Evolutionary conservation across 73 alveolate genomes (phyloP).

Genomic region (Symbiodinium pilosum): DNA sequence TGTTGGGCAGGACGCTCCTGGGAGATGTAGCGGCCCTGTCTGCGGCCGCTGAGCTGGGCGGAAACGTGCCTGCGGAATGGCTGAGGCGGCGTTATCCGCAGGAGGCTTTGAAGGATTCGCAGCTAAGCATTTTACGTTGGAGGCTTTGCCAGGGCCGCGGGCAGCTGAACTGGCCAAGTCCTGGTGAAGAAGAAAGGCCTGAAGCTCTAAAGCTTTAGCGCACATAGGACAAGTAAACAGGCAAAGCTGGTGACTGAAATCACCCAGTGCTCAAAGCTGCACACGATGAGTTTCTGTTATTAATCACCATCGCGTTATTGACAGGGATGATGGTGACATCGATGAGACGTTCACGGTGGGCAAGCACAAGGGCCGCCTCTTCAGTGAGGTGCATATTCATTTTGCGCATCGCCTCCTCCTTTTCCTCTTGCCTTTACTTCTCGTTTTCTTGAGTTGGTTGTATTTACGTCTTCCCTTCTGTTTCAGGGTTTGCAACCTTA

Average conservation of each 20-base stretch:
- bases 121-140: neutral
- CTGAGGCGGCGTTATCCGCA: neutral
- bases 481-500: too few species aligned
- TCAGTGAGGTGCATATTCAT: neutral
- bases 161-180: neutral
- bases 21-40: neutral
- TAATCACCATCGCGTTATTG: too few species aligned
- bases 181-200: neutral
- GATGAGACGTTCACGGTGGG: neutral
- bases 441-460: too few species aligned
- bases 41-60: neutral
- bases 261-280: too few species aligned
- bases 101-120: neutral
- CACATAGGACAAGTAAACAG: too few species aligned
- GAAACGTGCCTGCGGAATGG: neutral
- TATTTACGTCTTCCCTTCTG: too few species aligned
- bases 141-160: conserved; percentile 10
- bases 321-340: neutral
- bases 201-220: neutral
- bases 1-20: neutral
- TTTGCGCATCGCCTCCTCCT: too few species aligned
- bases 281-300: too few species aligned
- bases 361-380: conserved; percentile 9
- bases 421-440: too few species aligned
- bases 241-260: too few species aligned